A percentile compares a stretch with the other conserved stretches of the same genome.
These are phyloP conservation scores for Annona cherimola DNA, from an alignment of 164 flowering plant genomes.

Conservation along the genomic window DNA sequence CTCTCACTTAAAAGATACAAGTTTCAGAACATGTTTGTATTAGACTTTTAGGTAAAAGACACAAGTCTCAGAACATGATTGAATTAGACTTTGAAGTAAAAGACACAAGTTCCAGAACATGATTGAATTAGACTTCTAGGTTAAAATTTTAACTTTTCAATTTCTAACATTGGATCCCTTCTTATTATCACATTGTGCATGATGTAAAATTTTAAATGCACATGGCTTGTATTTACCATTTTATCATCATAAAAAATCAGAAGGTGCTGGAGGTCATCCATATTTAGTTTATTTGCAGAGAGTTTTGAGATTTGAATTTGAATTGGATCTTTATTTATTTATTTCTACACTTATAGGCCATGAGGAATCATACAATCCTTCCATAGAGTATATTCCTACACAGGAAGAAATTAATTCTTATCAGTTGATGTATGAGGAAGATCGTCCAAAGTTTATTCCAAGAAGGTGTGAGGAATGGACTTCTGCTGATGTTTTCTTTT, in stretches of 20 bases:
- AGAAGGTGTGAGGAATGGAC: slow-evolving; percentile 40
- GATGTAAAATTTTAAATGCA: neutral
- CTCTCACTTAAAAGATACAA: neutral
- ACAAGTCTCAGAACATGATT: neutral
- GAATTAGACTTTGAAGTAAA: too few relatives aligned
- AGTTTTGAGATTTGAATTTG: neutral
- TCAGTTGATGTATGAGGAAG: slow-evolving; percentile 87
- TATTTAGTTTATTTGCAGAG: neutral
- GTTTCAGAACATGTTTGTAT: neutral
- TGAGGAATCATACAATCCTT: slow-evolving; percentile 89
- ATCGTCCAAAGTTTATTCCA: slow-evolving; percentile 91
- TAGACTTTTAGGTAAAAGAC: too few relatives aligned
- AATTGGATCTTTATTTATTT: neutral
- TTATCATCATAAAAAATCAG: neutral
- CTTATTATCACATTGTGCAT: neutral
- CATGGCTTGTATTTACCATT: neutral
- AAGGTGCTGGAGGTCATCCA: neutral
- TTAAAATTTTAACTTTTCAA: neutral
- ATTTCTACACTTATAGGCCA: slow-evolving; percentile 53
- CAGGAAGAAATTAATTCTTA: slow-evolving; percentile 86
- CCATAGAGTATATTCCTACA: slow-evolving; percentile 86
- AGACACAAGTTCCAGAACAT: neutral
- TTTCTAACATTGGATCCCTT: neutral
- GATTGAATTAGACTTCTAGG: neutral
- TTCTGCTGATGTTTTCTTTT: neutral